A percentile compares a stretch with the other conserved stretches of the same genome.
These are phyloP conservation scores for Ustilago trichophora DNA, from an alignment of 1,284 basidiomycete species.

Conservation along the genomic window DNA sequence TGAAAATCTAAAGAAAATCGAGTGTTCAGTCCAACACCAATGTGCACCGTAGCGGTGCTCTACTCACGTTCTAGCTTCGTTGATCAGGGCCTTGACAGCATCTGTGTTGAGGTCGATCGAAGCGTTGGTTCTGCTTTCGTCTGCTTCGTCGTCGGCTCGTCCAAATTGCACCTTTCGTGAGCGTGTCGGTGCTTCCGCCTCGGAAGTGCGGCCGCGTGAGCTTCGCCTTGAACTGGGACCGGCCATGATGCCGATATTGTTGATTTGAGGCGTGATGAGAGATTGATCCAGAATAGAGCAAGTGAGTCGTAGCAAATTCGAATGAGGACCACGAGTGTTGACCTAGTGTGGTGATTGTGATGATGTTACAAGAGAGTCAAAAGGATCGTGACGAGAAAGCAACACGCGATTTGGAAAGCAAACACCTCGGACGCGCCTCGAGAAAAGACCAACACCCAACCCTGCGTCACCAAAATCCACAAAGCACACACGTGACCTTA, in stretches of 20 bases:
- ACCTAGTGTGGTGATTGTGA: too few species aligned
- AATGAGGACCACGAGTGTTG: too few species aligned
- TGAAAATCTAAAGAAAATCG: too few species aligned
- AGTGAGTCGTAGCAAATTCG: too few species aligned
- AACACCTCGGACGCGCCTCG: constrained; percentile 29
- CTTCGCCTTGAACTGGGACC: constrained; percentile 7
- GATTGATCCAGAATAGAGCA: too few species aligned
- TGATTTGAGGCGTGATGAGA: too few species aligned
- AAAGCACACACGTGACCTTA: constrained; percentile 40
- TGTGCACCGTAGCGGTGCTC: too few species aligned
- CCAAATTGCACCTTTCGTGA: constrained; percentile 32
- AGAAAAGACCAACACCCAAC: constrained; percentile 16
- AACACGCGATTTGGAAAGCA: too few species aligned
- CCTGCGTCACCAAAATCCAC: constrained; percentile 5
- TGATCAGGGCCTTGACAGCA: constrained; percentile 26
- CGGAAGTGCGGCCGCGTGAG: constrained; percentile 22
- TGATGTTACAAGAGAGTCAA: too few species aligned
- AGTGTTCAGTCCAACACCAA: too few species aligned
- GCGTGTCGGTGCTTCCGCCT: constrained; percentile 11
- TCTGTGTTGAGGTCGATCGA: constrained; percentile 25
- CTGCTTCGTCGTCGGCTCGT: constrained; percentile 11
- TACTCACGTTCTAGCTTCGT: constrained; percentile 8
- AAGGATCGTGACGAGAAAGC: too few species aligned
- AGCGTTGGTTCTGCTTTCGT: neutral
- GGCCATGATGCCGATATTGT: constrained; percentile 3